Evolutionary conservation across 257 asterid genomes (phyloP).

Genomic region (Nicotiana sylvestris): DNA sequence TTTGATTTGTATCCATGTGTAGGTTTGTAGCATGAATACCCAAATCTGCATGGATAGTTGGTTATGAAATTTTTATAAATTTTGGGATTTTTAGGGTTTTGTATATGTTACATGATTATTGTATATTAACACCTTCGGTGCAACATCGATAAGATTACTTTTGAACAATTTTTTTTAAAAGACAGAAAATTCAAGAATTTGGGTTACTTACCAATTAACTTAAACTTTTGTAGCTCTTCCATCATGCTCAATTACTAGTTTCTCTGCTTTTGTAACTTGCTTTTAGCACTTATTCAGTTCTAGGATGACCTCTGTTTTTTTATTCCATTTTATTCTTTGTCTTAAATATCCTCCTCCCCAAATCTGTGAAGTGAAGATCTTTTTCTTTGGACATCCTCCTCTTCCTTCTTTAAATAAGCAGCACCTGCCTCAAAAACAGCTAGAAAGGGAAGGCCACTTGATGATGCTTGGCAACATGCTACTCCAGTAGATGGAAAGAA

Average conservation of each 20-base stretch:
- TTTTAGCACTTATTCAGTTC: not conserved
- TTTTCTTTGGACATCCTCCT: constrained; percentile 2
- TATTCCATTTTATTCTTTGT: not conserved
- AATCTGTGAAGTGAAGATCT: not conserved
- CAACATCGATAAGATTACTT: not conserved
- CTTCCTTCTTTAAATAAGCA: not conserved
- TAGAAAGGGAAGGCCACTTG: constrained; percentile 49
- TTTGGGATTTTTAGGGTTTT: not conserved
- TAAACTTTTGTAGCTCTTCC: not conserved
- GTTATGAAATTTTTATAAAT: too few relatives aligned
- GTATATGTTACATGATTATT: not conserved
- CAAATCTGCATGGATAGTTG: not conserved
- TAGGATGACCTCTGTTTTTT: not conserved
- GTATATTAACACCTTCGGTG: not conserved
- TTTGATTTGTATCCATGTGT: not conserved
- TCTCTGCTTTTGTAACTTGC: not conserved
- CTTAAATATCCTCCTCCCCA: not conserved
- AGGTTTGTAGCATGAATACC: not conserved
- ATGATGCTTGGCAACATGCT: constrained; percentile 52
- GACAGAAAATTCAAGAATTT: not conserved
- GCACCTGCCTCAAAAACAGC: constrained; percentile 25
- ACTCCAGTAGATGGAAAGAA: constrained; percentile 41
- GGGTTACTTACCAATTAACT: not conserved
- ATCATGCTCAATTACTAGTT: not conserved
- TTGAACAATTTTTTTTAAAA: not conserved